Evolutionary conservation across 2,329 filamentous ascomycete genomes (phyloP), one percentile per base, ranked within the genome.

Genomic region (Thermochaetoides dissita): DNA sequence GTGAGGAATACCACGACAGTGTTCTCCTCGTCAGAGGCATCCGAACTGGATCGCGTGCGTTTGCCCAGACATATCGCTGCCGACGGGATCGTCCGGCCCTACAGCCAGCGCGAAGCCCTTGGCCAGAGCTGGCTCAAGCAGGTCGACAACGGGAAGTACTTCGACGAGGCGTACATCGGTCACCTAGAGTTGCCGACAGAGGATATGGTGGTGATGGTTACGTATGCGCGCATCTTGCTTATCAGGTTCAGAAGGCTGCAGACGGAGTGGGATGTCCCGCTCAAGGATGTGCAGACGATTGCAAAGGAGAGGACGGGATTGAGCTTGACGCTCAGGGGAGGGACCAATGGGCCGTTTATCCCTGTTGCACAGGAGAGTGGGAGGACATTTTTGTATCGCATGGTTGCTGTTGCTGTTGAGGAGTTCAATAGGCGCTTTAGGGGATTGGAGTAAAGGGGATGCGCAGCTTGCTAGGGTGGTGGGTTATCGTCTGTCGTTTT

Each of bases 51-150:
- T 54, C 86, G 91, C 38, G 87, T 94, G 24, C 84, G 91, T n/a
- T 74, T 94, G 40, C 84, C 88, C 6, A 83, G 91, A 11, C 95
- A 94, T 65, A 86, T 98, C 46, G 84, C 86, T 10, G 76, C 80
- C 35, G 89, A 98, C 59, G 91, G 91, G 34, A 84, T 98, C 46
- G 88, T 98, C 31, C 81, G 89, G 3, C 88, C 91, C 0, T 98
- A 94, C 68, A 88, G 81, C 43, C 84, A 94, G 58, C 84, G 91
- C 37, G 91, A 98, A 67, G 88, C 91, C 0, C 77, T 98, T 3
- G 91, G 91, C 1, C 91, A 98, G 60, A 95, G 86, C 68, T 98
- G 91, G 93, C 79, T 98, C 50, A 98, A 98, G 71, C 94, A 94
- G 45, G 79, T 94, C 8, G 91, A 98, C 63, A 91, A 95, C 50